Percentiles rank a stretch among this genome's conserved stretches.
These are phyloP conservation scores for Claviceps sp. DNA, from an alignment of 2,329 filamentous ascomycete species.

Conservation along the genomic window DNA sequence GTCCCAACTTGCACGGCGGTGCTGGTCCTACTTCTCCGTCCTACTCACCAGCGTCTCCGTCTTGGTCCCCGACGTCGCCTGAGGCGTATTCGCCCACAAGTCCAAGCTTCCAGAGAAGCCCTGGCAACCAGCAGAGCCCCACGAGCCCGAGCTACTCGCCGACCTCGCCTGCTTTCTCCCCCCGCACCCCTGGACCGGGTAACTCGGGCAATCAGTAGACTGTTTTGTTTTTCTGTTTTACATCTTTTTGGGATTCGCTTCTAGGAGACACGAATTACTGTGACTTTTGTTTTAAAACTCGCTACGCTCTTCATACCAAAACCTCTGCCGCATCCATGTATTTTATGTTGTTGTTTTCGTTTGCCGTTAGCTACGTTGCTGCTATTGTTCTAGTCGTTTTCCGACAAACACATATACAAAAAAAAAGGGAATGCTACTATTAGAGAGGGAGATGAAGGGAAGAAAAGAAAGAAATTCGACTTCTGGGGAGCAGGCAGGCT, in stretches of 20 bases:
- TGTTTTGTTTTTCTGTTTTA: slow-evolving; percentile 8
- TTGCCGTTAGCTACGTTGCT: too few species aligned
- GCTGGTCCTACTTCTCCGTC: slow-evolving; percentile 39
- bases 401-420: neutral
- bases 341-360: too few species aligned
- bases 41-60: slow-evolving; percentile 59
- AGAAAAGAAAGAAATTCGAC: neutral
- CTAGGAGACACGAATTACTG: too few species aligned
- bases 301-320: too few species aligned
- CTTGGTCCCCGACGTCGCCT: slow-evolving; percentile 64
- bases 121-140: slow-evolving; percentile 43
- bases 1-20: slow-evolving; percentile 35
- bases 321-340: too few species aligned
- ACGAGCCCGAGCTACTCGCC: slow-evolving; percentile 64
- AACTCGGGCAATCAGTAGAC: slow-evolving; percentile 30
- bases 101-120: slow-evolving; percentile 42
- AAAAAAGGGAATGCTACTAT: neutral
- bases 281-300: too few species aligned
- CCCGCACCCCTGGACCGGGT: slow-evolving; percentile 30
- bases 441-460: neutral
- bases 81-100: slow-evolving; percentile 50
- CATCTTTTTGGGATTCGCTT: neutral
- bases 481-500: too few species aligned
- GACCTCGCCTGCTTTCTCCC: slow-evolving; percentile 34
- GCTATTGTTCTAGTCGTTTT: too few species aligned